These are phyloP conservation scores for Cyathus striatus DNA, from an alignment of 768 basidiomycete species.

Conservation along the genomic window DNA sequence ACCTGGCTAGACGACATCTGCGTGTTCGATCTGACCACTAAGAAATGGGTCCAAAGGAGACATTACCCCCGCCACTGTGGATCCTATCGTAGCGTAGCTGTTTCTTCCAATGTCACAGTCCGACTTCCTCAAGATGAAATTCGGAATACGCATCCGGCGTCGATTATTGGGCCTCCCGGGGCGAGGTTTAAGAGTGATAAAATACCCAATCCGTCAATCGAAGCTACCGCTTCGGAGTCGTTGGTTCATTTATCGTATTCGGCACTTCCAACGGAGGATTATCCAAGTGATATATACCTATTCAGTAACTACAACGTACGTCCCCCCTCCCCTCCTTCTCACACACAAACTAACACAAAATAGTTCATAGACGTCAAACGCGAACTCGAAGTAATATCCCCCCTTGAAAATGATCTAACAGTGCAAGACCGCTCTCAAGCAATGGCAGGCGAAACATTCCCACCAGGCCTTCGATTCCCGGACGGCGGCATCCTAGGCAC, in stretches of 20 bases:
- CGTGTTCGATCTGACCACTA: conserved; percentile 73
- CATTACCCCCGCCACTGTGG: conserved; percentile 92
- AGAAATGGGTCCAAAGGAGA: conserved; percentile 75
- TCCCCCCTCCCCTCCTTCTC: no score
- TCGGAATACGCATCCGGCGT: conserved; percentile 30
- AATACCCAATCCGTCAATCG: conserved; percentile 28
- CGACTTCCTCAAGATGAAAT: conserved; percentile 64
- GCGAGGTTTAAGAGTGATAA: conserved; percentile 52
- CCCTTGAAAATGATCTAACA: conserved; percentile 68
- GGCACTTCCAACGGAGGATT: conserved; percentile 61
- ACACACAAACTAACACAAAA: no score
- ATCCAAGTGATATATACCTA: conserved; percentile 82
- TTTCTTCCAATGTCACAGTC: conserved; percentile 64
- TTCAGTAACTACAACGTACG: conserved; percentile 96
- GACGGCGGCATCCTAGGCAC: conserved; percentile 89
- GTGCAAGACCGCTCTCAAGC: conserved; percentile 75
- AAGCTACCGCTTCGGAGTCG: conserved; percentile 53
- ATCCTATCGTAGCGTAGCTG: conserved; percentile 91
- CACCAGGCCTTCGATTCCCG: conserved; percentile 94
- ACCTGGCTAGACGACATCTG: conserved; percentile 93
- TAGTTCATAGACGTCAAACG: conserved; percentile 94
- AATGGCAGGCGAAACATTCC: conserved; percentile 80
- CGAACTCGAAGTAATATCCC: conserved; percentile 89
- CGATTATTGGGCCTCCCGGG: conserved; percentile 50
- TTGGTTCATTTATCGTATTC: conserved; percentile 77